phyloP scores from a whole-genome alignment of 768 basidiomycete species.

The Calocybe cyanea region DNA sequence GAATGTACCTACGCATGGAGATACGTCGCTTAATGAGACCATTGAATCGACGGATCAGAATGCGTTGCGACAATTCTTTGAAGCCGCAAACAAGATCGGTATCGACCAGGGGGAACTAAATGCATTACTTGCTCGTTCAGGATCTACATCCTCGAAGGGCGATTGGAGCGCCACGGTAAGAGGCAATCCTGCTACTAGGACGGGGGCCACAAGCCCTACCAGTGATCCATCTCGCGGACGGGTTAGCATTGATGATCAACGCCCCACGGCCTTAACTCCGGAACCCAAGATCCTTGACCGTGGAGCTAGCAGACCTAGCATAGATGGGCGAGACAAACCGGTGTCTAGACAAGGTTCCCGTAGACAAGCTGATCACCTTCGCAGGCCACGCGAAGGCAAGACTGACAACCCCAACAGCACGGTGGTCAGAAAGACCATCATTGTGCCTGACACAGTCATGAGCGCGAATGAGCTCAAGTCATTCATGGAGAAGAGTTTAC shows the following conservation, averaged over 20 bases:
- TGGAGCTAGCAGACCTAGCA: constrained; percentile 20
- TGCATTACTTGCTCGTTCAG: constrained; percentile 68
- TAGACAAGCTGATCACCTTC: constrained; percentile 31
- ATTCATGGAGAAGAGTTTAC: constrained; percentile 52
- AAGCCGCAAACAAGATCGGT: constrained; percentile 71
- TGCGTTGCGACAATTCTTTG: constrained; percentile 65
- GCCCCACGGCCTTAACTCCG: constrained; percentile 14
- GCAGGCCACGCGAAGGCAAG: constrained; percentile 37
- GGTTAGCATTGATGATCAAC: constrained; percentile 14
- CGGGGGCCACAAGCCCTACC: constrained; percentile 25
- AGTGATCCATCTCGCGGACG: constrained; percentile 18
- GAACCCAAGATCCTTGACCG: constrained; percentile 15
- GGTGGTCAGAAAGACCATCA: constrained; percentile 75
- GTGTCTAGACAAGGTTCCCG: constrained; percentile 34
- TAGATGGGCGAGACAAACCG: constrained; percentile 23
- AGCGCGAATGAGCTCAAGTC: constrained; percentile 55
- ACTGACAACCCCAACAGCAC: constrained; percentile 34
- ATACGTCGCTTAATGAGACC: constrained; percentile 15
- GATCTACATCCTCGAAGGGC: constrained; percentile 58
- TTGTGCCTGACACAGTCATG: constrained; percentile 62
- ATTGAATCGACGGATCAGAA: constrained; percentile 25
- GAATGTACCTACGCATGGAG: constrained; percentile 9
- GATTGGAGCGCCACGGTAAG: constrained; percentile 41
- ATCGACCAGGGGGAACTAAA: constrained; percentile 70
- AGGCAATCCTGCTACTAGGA: constrained; percentile 36